These are phyloP conservation scores for Fusarium annulatum DNA, from an alignment of 2,329 filamentous ascomycete genomes.

Conservation along the genomic window DNA sequence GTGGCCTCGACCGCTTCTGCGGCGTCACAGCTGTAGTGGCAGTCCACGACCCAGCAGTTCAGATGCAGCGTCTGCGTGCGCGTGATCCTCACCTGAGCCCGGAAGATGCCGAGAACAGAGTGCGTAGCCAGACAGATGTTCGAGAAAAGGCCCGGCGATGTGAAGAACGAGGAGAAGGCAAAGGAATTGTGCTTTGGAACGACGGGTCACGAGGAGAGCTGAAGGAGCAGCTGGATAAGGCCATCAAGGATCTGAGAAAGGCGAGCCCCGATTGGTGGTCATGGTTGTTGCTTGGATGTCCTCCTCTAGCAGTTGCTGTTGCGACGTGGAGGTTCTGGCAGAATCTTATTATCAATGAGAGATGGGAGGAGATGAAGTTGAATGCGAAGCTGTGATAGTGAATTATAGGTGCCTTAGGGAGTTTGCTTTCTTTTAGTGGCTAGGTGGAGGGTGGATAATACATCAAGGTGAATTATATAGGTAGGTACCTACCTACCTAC, in stretches of 20 bases:
- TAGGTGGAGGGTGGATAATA: neutral
- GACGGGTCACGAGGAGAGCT: constrained; percentile 80
- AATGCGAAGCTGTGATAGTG: constrained; percentile 41
- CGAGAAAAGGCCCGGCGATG: constrained; percentile 83
- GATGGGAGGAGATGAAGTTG: constrained; percentile 72
- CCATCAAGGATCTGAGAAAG: constrained; percentile 70
- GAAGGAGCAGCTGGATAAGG: constrained; percentile 71
- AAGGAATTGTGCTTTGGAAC: constrained; percentile 90
- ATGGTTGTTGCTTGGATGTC: constrained; percentile 74
- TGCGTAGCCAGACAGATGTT: constrained; percentile 88
- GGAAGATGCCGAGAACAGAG: constrained; percentile 90
- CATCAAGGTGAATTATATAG: neutral
- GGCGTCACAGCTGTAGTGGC: constrained; percentile 89
- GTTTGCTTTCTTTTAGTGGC: neutral
- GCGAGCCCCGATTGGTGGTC: constrained; percentile 86
- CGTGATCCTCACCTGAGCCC: constrained; percentile 81
- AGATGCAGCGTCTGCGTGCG: constrained; percentile 81
- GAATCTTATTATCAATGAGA: constrained; percentile 75
- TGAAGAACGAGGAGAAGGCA: constrained; percentile 70
- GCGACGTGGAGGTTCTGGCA: constrained; percentile 78
- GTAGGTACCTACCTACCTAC: too few species aligned
- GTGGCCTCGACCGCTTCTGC: constrained; percentile 84
- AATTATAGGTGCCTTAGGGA: neutral
- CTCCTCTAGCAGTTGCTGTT: constrained; percentile 77
- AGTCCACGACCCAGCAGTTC: constrained; percentile 80